Base-by-base conservation (phyloP, 2,329 filamentous ascomycete species). In the Ramularia endophylla region DNA sequence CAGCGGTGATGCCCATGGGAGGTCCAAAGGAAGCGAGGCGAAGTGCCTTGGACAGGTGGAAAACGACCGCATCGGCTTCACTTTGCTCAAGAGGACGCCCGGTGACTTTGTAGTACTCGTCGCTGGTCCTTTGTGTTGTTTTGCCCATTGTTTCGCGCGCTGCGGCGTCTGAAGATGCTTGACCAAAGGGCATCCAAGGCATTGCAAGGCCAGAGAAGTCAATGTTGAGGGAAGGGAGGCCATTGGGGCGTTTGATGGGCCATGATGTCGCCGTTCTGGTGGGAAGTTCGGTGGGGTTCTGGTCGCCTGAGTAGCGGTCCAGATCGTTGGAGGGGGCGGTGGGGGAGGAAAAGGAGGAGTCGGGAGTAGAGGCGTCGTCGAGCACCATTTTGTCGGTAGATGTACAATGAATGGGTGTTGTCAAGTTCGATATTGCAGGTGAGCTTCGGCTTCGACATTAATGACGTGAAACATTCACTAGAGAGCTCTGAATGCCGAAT, bases 31-130 rank as follows among this genome's bases (percentile, higher is more conserved):
- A 65, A 8, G 61, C 63, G 4, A 59, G 60, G 27, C 62, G 52
- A 25, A 68, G 52, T 4, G 59, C 56, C 30, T 65, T 59, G 16
- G 65, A 62, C 19, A 64, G 53, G 43, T 70, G 63, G 41, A 50
- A 63, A 8, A 66, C 63, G 9, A 71, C 51, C 1, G 67, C 66
- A 37, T 69, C 64, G 5, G 64, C 58, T 52, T 72, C 69, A 9
- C 67, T 62, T 15, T 62, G 55, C 5, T 57, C 58, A 9, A 70
- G 36, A 1, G 61, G 56, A 8, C 69, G 61, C 4, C 61, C 54
- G 8, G 71, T 40, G 9, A 63, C 54, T 20, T 55, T 28, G 27
- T 48, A 43, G 2, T 51, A 54, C 45, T 52, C 62, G 47, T 34
- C 54, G 55, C 47, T 57, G 53, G 37, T 42, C 9, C 56, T 36